Evolutionary conservation across 2,329 filamentous ascomycete genomes (phyloP), one percentile per base, ranked within the genome.

Genomic region (Penicillium frequentans): DNA sequence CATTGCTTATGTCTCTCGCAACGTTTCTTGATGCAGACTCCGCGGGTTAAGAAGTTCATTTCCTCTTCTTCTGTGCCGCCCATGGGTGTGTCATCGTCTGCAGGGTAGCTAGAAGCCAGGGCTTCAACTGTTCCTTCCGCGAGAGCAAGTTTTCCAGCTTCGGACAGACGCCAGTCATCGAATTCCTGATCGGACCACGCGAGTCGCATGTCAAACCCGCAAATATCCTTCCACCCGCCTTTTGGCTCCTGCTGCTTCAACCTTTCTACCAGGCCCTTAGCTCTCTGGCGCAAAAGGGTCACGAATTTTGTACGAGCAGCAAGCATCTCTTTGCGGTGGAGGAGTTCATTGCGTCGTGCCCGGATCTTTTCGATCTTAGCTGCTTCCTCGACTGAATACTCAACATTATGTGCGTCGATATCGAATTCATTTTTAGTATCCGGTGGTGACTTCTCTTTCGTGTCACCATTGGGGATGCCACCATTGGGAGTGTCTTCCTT

Each of bases 101-200:
- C 50, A 5, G 65, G 66, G 43, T 67, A 66, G 51, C 66, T 67
- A 9, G 62, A 58, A 31, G 66, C 68, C 23, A 74, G 65, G 1
- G 71, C 64, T 50, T 74, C 70, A 9, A 72, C 65, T 4, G 70
- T 71, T 8, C 72, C 72, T n/a, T 76, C 73, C 9, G 71, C 65
- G 0, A 81, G 71, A 8, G 74, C 72, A 52, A 68, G 73, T 56
- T 70, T 70, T 16, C 75, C 79, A 16, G 64, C 63, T 8, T 70
- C 68, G 1, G 71, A 75, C 11, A 73, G 57, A 23, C 78, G 72
- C 79, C 79, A 81, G 29, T 75, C 73, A 35, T 77, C 71, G 56
- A 81, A 81, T 59, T 80, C 77, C 48, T 77, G 76, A 53, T 81
- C 79, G 3, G 74, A 75, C 78, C 79, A 81, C 0, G 77, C 71